phyloP scores from a whole-genome alignment of 768 basidiomycete species.

The Baorangia bicolor region DNA sequence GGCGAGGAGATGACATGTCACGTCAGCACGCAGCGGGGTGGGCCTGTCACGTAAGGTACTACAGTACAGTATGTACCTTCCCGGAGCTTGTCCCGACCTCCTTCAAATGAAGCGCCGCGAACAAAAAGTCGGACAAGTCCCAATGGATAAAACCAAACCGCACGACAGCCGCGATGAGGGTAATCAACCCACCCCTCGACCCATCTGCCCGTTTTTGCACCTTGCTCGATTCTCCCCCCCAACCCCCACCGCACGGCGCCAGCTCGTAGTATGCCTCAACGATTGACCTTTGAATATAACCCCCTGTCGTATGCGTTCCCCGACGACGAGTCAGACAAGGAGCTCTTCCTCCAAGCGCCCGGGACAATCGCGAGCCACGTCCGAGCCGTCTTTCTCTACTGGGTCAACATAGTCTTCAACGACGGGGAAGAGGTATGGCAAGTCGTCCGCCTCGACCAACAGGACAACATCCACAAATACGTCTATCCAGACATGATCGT shows the following conservation, averaged over 20 bases:
- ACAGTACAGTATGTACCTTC: not conserved
- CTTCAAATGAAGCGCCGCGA: constrained; percentile 19
- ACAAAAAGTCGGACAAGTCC: not conserved
- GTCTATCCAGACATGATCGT: constrained; percentile 31
- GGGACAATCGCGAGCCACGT: not conserved
- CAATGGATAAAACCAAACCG: constrained; percentile 11
- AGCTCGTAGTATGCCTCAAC: constrained; percentile 7
- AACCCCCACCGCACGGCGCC: not conserved
- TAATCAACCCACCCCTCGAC: not conserved
- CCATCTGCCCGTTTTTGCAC: not conserved
- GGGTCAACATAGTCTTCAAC: constrained; percentile 24
- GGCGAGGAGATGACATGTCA: not conserved
- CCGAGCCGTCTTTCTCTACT: constrained; percentile 23
- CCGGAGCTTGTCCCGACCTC: too few relatives aligned
- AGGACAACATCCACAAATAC: constrained; percentile 13
- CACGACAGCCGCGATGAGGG: constrained; percentile 5
- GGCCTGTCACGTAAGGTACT: too few relatives aligned
- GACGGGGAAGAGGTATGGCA: constrained; percentile 29
- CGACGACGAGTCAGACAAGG: constrained; percentile 28
- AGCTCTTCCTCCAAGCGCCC: constrained; percentile 23
- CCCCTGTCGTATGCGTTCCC: constrained; percentile 19
- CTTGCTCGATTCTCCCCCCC: not conserved
- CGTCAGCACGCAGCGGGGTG: not conserved
- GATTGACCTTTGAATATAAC: constrained; percentile 22
- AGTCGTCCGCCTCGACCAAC: constrained; percentile 24